A percentile compares a stretch with the other conserved stretches of the same genome.
Conservation (phyloP, 345 rosid genomes). For the Gossypium turneri region DNA sequence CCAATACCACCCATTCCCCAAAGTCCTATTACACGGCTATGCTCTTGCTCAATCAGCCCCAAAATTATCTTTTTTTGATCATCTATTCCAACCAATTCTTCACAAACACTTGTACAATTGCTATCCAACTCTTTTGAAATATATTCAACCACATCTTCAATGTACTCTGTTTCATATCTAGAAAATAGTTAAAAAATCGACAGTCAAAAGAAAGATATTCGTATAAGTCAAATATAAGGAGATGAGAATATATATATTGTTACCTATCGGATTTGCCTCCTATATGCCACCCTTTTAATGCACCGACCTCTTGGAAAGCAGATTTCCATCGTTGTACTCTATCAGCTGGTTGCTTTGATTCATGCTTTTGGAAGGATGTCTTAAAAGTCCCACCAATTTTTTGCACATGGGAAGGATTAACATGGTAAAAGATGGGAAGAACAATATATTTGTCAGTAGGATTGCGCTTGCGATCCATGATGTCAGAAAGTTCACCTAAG, state of each 20-base stretch:
- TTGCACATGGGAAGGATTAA: neutral
- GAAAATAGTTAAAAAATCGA: neutral
- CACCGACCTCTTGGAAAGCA: neutral
- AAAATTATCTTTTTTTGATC: too few species aligned
- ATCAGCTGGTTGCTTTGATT: too few species aligned
- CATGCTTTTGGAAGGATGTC: neutral
- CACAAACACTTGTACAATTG: neutral
- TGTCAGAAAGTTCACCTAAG: neutral
- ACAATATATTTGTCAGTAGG: neutral
- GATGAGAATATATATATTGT: neutral
- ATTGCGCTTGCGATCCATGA: neutral
- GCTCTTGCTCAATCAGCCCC: too few species aligned
- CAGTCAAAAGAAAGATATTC: too few species aligned
- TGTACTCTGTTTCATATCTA: neutral
- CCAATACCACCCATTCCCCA: too few species aligned
- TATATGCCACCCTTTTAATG: neutral
- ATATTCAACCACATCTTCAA: too few species aligned
- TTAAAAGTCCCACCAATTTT: neutral
- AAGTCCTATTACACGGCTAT: too few species aligned
- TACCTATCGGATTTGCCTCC: neutral
- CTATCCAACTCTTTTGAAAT: too few species aligned
- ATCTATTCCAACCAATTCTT: too few species aligned
- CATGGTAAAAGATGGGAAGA: neutral
- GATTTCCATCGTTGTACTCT: neutral
- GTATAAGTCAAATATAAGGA: neutral